Evolutionary conservation across 805 yeast genomes (phyloP).

Genomic region (Naumovozyma castellii): DNA sequence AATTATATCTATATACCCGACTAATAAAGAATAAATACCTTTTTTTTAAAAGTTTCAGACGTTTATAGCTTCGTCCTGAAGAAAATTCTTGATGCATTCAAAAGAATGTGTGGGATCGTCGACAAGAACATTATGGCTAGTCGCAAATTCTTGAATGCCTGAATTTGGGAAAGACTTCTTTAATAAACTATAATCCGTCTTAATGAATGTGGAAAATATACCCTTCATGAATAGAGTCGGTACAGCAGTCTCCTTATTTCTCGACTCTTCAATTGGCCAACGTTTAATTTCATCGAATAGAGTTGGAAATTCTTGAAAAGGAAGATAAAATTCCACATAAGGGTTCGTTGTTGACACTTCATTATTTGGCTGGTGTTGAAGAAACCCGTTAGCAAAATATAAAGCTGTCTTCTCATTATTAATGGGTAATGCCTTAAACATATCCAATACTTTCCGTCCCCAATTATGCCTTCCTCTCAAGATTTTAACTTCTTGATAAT

Average conservation of each 20-base stretch:
- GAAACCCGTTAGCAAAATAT: constrained; percentile 26
- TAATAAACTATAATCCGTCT: constrained; percentile 20
- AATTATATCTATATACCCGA: not conserved
- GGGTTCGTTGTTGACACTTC: constrained; percentile 7
- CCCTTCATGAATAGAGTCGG: constrained; percentile 36
- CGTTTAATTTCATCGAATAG: constrained; percentile 15
- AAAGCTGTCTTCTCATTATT: constrained; percentile 11
- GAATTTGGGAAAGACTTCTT: constrained; percentile 19
- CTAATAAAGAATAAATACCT: not conserved
- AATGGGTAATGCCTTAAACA: constrained; percentile 13
- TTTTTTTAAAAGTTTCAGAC: not conserved
- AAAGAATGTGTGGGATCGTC: constrained; percentile 20
- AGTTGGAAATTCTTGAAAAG: constrained; percentile 21
- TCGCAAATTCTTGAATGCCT: constrained; percentile 18
- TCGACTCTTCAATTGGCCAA: constrained; percentile 15
- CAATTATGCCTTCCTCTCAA: constrained; percentile 16
- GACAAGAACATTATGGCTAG: constrained; percentile 25
- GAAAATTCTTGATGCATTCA: not conserved
- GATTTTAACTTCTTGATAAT: constrained; percentile 13
- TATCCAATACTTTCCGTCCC: constrained; percentile 13
- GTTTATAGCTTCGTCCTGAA: not conserved
- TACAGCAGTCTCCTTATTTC: constrained; percentile 25
- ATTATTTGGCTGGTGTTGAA: constrained; percentile 14
- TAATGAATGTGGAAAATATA: constrained; percentile 34
- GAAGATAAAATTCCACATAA: constrained; percentile 14